Conservation (phyloP, 257 asterid species). For the Fraxinus anomala region DNA sequence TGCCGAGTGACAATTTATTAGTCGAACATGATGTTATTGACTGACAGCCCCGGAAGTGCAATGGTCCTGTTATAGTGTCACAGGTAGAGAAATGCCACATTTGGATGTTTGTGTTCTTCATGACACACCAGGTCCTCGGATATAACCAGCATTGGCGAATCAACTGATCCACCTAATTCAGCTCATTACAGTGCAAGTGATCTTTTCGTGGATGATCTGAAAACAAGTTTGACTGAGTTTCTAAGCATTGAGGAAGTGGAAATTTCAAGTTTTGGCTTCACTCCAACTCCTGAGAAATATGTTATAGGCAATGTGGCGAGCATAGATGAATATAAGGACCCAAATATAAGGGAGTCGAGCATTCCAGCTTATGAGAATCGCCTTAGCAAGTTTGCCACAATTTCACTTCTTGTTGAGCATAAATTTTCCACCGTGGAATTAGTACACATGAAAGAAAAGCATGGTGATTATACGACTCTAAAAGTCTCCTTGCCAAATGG, state of each 20-base stretch:
- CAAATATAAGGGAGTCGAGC: slow-evolving; percentile 15
- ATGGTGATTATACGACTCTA: slow-evolving; percentile 18
- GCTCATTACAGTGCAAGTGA: slow-evolving; percentile 19
- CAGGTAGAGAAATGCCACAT: too few relatives aligned
- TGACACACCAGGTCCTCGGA: slow-evolving; percentile 45
- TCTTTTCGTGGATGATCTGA: slow-evolving; percentile 53
- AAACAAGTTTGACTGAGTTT: slow-evolving; percentile 42
- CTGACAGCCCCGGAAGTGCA: too few relatives aligned
- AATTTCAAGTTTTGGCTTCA: slow-evolving; percentile 26
- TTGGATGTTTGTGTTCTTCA: slow-evolving; percentile 53
- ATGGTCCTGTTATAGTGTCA: too few relatives aligned
- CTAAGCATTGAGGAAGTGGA: slow-evolving; percentile 40
- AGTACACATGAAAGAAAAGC: slow-evolving; percentile 31
- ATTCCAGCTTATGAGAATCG: slow-evolving; percentile 34
- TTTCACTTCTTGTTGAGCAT: slow-evolving; percentile 45
- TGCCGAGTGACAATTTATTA: too few relatives aligned
- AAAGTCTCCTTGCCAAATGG: neutral
- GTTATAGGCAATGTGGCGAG: slow-evolving; percentile 19
- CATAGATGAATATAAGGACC: slow-evolving; percentile 36
- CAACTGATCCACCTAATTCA: too few relatives aligned
- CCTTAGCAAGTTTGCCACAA: slow-evolving; percentile 50
- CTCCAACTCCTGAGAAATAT: slow-evolving; percentile 28
- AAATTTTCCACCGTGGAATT: slow-evolving; percentile 30
- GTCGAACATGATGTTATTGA: too few relatives aligned
- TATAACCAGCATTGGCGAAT: slow-evolving; percentile 23